Percentiles rank a stretch among this genome's conserved stretches.
These are phyloP conservation scores for Cercospora berteroae DNA, from an alignment of 2,329 filamentous ascomycete genomes.

Conservation along the genomic window DNA sequence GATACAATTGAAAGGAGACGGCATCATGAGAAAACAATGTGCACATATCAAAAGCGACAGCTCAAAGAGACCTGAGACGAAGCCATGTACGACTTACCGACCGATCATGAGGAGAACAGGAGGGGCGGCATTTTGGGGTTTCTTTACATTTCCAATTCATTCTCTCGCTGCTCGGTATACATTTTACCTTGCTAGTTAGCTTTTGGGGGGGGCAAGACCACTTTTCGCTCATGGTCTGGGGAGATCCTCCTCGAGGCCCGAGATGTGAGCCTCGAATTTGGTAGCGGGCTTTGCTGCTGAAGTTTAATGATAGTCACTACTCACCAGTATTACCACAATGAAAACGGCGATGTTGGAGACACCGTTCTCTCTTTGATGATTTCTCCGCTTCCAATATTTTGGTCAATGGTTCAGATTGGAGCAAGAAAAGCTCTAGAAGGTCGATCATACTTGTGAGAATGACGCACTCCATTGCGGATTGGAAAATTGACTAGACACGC, in stretches of 20 bases:
- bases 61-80: neutral
- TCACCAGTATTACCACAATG: neutral
- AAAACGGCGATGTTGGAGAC: neutral
- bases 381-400: neutral
- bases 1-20: conserved; percentile 26
- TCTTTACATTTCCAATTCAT: neutral
- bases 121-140: neutral
- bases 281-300: neutral
- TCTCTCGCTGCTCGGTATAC: conserved; percentile 1
- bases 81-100: neutral
- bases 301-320: neutral
- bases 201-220: neutral
- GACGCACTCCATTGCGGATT: neutral
- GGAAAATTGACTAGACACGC: neutral
- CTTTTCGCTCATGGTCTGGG: neutral
- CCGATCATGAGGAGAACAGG: neutral
- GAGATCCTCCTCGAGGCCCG: neutral
- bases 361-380: neutral
- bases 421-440: neutral
- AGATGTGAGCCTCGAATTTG: neutral
- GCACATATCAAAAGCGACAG: neutral
- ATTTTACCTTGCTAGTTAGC: neutral
- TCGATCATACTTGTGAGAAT: neutral
- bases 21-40: neutral
- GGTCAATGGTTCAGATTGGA: neutral